Base-by-base conservation (phyloP, 2,329 filamentous ascomycete species). In the Blastomyces parvus region DNA sequence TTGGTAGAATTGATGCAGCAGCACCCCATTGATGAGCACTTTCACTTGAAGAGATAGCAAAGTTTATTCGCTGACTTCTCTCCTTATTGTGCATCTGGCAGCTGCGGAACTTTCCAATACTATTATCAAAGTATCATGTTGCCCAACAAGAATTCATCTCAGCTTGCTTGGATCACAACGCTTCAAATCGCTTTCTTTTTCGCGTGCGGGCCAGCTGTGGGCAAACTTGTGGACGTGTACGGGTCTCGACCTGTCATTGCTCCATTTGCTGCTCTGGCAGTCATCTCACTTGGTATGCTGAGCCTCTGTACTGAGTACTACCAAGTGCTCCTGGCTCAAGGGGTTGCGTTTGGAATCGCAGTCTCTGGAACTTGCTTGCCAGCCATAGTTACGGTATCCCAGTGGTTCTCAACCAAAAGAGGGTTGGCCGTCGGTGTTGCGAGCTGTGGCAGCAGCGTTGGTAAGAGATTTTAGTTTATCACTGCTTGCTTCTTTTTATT, bases 291-390 rank as follows among this genome's bases (percentile, higher is more conserved):
- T 9, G 36, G 63, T 27, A 75, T 77, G 72, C 76, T 74, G 25
- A 77, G 74, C 61, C 66, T 81, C 17, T 77, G 74, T 64, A 68
- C 64, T 0, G 64, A 73, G 53, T 77, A 78, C 67, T 80, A 74
- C 74, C 78, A 81, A 61, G 64, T 80, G 1, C 71, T 80, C 48
- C 71, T 80, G 9, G 74, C 75, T 0, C 77, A 80, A 66, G 78
- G 74, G n/a, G 63, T 80, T 33, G 73, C 73, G 59, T 71, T 78
- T 60, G 78, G 79, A 2, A 61, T 79, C 25, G 84, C 82, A 1
- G 81, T 81, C 63, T 84, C 84, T 6, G 82, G 78, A 64, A 71
- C 86, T 14, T 87, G 85, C 73, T 81, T 82, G 62, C 82, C 85
- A 0, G 75, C 79, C 58, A 77, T 87, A 33, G 81, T 84, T 0